Evolutionary conservation across 495 filamentous ascomycete genomes (phyloP), one percentile per base, ranked within the genome.

Genomic region (Podospora bellae-mahoneyi): DNA sequence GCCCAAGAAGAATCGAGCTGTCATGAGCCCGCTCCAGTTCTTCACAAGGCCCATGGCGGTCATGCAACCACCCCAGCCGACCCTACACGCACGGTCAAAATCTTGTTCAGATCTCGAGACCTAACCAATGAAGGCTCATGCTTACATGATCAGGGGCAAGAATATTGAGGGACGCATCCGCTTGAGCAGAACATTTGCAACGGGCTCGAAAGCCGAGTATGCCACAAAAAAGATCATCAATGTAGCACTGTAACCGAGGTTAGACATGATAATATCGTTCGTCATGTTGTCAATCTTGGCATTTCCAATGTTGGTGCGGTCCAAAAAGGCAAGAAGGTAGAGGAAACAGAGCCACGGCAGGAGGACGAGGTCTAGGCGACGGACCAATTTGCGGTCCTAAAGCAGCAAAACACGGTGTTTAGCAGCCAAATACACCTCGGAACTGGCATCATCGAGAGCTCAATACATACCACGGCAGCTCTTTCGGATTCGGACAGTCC

Each of bases 221-320:
- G 92, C 95, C 28, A 96, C 85, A 82, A 97, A 98, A 80, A 97
- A 97, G 72, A 97, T 90, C 39, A 90, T 89, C 1, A 97, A 84
- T 3, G 88, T 82, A 7, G 84, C 84, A 75, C 94, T 96, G 79
- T 93, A 97, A 20, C 82, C 78, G 7, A 80, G 62, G 4, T 81
- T 85, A 81, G 90, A 85, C 34, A 81, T 72, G 28, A 80, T 48
- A 2, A 96, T 82, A 66, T 89, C 85, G 15, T 81, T 77, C n/a
- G 84, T 68, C 2, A 97, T 81, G 54, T 90, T 88, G 60, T 87
- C 91, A 61, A 96, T 87, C 72, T 92, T 94, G 10, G 93, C 93
- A 80, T 97, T 97, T 64, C 94, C 93, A 62, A 95, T 92, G 75
- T 91, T 92, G 39, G 88, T 87, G 61, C 93, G 84, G 75, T 96